Percentiles rank a stretch among this genome's conserved stretches.
Evolutionary conservation across 1,284 basidiomycete species (phyloP).

Genomic region (Meripilus lineatus): DNA sequence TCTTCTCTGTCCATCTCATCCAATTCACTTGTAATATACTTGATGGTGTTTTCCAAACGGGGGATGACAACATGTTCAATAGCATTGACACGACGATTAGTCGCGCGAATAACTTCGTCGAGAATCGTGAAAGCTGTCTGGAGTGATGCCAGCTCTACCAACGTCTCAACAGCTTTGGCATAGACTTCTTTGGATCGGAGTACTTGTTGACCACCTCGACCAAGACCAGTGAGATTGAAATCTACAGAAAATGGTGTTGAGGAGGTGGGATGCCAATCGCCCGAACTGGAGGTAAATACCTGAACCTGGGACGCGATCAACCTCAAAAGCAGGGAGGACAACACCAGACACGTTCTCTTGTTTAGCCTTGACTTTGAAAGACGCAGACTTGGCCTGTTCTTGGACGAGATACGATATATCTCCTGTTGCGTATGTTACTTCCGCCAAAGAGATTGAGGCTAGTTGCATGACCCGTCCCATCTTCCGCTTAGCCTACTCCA

Average conservation of each 20-base stretch:
- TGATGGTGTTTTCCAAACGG: conserved; percentile 94
- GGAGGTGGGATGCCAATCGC: neutral
- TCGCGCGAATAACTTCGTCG: conserved; percentile 98
- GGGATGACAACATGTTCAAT: conserved; percentile 99
- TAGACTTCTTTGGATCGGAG: conserved; percentile 93
- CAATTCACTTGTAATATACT: conserved; percentile 91
- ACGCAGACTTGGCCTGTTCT: conserved; percentile 87
- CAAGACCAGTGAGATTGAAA: conserved; percentile 97
- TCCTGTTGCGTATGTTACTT: conserved; percentile 96
- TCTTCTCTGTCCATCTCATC: conserved; percentile 98
- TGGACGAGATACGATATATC: conserved; percentile 96
- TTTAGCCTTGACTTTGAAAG: conserved; percentile 90
- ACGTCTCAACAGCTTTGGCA: conserved; percentile 93
- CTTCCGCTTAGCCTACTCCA: conserved; percentile 86
- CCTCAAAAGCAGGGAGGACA: conserved; percentile 93
- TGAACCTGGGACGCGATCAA: conserved; percentile 77
- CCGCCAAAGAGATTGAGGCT: conserved; percentile 97
- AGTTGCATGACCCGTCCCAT: conserved; percentile 99
- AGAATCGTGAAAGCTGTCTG: conserved; percentile 98
- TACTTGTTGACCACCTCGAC: conserved; percentile 96
- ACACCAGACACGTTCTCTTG: conserved; percentile 99
- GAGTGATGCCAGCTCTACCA: conserved; percentile 95
- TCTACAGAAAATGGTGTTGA: conserved; percentile 45
- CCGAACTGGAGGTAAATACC: conserved; percentile 44
- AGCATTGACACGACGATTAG: conserved; percentile 97